These are phyloP conservation scores for Sclerospora graminicola DNA, from an alignment of 352 stramenopile genomes.

Conservation along the genomic window DNA sequence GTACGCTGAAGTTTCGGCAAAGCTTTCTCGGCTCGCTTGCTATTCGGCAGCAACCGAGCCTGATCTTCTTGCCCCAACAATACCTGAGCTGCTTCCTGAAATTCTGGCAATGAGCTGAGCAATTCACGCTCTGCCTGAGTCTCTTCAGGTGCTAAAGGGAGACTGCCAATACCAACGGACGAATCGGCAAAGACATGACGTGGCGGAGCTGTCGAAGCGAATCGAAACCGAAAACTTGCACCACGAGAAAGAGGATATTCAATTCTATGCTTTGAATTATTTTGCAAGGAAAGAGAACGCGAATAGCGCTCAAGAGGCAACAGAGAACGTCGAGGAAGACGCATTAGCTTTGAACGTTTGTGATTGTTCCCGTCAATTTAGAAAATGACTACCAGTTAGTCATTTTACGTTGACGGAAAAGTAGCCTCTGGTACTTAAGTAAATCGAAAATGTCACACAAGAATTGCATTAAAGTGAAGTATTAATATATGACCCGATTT, in stretches of 20 bases:
- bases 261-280: slow-evolving; percentile 1
- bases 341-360: slow-evolving; percentile 5
- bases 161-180: slow-evolving; percentile 54
- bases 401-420: not conserved
- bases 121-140: slow-evolving; percentile 56
- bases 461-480: not conserved
- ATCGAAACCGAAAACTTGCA: slow-evolving; percentile 7
- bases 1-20: slow-evolving; percentile 49
- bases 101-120: slow-evolving; percentile 51
- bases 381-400: slow-evolving; percentile 5
- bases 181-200: slow-evolving; percentile 39
- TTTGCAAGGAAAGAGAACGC: slow-evolving; percentile 1
- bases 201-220: slow-evolving; percentile 20
- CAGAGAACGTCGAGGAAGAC: slow-evolving; percentile 10
- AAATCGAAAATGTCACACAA: too few relatives aligned
- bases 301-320: slow-evolving; percentile 5
- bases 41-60: slow-evolving; percentile 30
- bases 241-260: slow-evolving; percentile 5
- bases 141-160: slow-evolving; percentile 53
- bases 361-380: too few relatives aligned
- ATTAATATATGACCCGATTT: not conserved
- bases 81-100: slow-evolving; percentile 48
- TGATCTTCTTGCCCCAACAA: slow-evolving; percentile 35
- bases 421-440: not conserved
- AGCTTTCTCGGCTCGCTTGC: slow-evolving; percentile 35